These are phyloP conservation scores for Aristolochia fimbriata DNA, from an alignment of 164 flowering plant genomes.

Conservation along the genomic window DNA sequence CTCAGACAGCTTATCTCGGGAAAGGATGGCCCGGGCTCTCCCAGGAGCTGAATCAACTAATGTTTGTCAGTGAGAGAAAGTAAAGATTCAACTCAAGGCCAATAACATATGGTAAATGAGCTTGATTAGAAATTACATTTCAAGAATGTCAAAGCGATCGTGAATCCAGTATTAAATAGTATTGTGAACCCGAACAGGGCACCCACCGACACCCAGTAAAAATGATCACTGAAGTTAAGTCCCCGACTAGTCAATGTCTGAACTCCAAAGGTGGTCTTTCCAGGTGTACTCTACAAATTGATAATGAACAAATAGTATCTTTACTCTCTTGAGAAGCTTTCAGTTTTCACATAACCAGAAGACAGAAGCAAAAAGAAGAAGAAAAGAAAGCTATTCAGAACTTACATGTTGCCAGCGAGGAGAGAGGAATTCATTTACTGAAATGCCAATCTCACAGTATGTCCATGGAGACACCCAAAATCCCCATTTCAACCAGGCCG, in stretches of 20 bases:
- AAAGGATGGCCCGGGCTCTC: slow-evolving; percentile 42
- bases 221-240: slow-evolving; percentile 28
- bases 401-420: slow-evolving; percentile 57
- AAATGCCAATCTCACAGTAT: slow-evolving; percentile 47
- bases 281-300: slow-evolving; percentile 19
- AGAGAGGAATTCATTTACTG: slow-evolving; percentile 57
- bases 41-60: slow-evolving; percentile 33
- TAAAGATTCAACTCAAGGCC: no score
- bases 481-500: slow-evolving; percentile 59
- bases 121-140: slow-evolving; percentile 28
- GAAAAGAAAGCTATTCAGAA: background rate
- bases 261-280: slow-evolving; percentile 37
- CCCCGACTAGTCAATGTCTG: slow-evolving; percentile 40
- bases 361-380: background rate
- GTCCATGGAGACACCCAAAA: slow-evolving; percentile 53
- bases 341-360: no score
- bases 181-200: slow-evolving; percentile 42
- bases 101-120: no score
- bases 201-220: slow-evolving; percentile 47
- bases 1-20: slow-evolving; percentile 40
- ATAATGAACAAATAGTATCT: background rate
- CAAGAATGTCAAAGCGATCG: slow-evolving; percentile 38
- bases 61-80: no score
- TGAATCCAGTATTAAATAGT: slow-evolving; percentile 40
- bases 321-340: background rate